phyloP scores from a whole-genome alignment of 768 basidiomycete species.

The Amanita molliuscula region DNA sequence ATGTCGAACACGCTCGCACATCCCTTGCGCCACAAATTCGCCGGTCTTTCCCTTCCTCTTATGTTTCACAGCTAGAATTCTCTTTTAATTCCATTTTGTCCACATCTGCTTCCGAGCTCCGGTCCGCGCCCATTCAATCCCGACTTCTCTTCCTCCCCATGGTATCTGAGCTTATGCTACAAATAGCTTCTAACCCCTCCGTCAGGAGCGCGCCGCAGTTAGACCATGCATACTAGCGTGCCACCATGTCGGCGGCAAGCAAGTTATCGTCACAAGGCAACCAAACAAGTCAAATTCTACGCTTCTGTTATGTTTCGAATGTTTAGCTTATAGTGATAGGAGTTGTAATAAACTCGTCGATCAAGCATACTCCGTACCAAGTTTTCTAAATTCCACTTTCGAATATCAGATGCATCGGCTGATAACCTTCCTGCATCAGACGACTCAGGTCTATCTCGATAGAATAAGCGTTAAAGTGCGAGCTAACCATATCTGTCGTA shows the following conservation, averaged over 20 bases:
- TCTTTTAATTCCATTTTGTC: not conserved
- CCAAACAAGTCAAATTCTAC: not conserved
- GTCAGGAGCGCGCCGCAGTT: not conserved
- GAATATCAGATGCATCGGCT: not conserved
- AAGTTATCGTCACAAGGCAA: not conserved
- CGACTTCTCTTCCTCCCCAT: slow-evolving; percentile 2
- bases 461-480: not conserved
- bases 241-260: not conserved
- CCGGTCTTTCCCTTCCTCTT: slow-evolving; percentile 7
- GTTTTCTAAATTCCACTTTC: slow-evolving; percentile 2
- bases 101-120: slow-evolving; percentile 9
- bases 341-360: slow-evolving; percentile 6
- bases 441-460: not conserved
- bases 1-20: slow-evolving; percentile 6
- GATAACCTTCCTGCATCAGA: slow-evolving; percentile 4
- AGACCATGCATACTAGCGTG: not conserved
- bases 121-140: slow-evolving; percentile 9
- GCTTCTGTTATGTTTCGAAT: slow-evolving; percentile 5
- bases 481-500: not conserved
- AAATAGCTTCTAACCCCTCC: slow-evolving; percentile 4
- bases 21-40: slow-evolving; percentile 18
- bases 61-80: not conserved
- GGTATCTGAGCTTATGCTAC: slow-evolving; percentile 5
- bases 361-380: not conserved
- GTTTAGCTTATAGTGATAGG: slow-evolving; percentile 5